These are phyloP conservation scores for Penium margaritaceum DNA, from an alignment of 139 green algal genomes.

Conservation along the genomic window DNA sequence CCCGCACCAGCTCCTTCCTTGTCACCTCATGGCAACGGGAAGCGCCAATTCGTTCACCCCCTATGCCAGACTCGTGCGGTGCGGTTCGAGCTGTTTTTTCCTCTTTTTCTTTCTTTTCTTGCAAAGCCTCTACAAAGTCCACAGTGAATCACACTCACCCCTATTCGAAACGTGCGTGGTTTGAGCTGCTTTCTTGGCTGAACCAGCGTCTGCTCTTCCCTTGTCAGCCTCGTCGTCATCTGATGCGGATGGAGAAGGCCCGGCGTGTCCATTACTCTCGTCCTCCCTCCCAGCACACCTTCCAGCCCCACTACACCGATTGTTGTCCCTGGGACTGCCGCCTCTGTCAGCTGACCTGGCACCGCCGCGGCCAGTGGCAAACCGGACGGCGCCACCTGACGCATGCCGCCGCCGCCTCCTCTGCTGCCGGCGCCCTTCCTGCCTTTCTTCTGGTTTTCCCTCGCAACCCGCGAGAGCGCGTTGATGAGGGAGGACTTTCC, in stretches of 20 bases:
- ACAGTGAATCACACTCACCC: constrained; percentile 16
- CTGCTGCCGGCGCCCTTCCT: not conserved
- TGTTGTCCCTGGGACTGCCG: constrained; percentile 83
- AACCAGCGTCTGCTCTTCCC: constrained; percentile 61
- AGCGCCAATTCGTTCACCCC: too few relatives aligned
- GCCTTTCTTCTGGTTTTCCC: not conserved
- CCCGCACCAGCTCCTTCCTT: too few relatives aligned
- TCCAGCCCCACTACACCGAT: constrained; percentile 74
- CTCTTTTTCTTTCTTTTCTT: too few relatives aligned
- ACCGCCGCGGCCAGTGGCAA: not conserved
- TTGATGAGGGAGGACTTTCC: constrained; percentile 93
- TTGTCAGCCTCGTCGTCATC: constrained; percentile 51
- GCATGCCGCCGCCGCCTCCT: not conserved
- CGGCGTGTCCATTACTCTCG: constrained; percentile 82
- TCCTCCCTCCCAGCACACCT: constrained; percentile 68
- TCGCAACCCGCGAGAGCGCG: constrained; percentile 59
- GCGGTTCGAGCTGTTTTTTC: too few relatives aligned
- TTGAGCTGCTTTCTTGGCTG: constrained; percentile 54
- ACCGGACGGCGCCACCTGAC: too few relatives aligned
- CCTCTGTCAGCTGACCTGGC: constrained; percentile 77
- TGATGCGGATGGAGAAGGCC: constrained; percentile 86
- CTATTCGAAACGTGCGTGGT: constrained; percentile 77
- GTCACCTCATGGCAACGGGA: not conserved
- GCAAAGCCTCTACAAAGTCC: not conserved
- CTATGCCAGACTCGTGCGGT: too few relatives aligned